Evolutionary conservation across 2,329 filamentous ascomycete genomes (phyloP), one percentile per base, ranked within the genome.

Genomic region (Chalaropsis ovoidea): DNA sequence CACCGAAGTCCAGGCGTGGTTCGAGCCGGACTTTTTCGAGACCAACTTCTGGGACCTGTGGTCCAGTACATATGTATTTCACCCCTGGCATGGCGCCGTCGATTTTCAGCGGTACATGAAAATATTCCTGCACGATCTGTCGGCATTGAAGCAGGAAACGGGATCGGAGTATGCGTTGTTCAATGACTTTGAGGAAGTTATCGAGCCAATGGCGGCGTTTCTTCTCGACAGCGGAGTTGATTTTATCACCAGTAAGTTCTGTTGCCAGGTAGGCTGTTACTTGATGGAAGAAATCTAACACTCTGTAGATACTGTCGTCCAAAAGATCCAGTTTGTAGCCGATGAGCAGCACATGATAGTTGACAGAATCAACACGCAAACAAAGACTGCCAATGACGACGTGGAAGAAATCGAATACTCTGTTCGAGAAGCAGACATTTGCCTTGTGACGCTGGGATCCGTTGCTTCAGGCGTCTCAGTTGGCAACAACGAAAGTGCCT

Each of bases 371-470:
- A 54, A 43, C 7, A 62, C 61, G 11, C 49, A 47, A 64, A 58
- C 24, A 31, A 58, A 35, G 15, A 58, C 15, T 17, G 24, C 54
- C 11, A 39, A n/a, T n/a, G 54, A 17, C 13, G 54, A 10, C 2
- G n/a, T 39, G 31, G 17, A 58, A 58, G 54, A 58, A 58, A 58
- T 35, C 22, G 56, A 62, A 13, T 64, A 63, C 19, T 1, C 52
- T 2, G 56, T 69, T 7, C 49, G 42, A 35, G 61, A 66, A 10
- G 39, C 45, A 31, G 77, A 78, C 64, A 71, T 77, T n/a, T 72
- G 76, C 17, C 71, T 78, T 43, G 71, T 76, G 47, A 76, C 74
- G 0, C 70, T 76, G 6, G 76, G 76, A 8, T 76, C 74, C 17
- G 70, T 76, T 70, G 75, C 72, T 54, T 72, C 75, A 2, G 70